A percentile compares a stretch with the other conserved stretches of the same genome.
These are phyloP conservation scores for Penicillium cosmopolitanum DNA, from an alignment of 495 filamentous ascomycete species.

Conservation along the genomic window DNA sequence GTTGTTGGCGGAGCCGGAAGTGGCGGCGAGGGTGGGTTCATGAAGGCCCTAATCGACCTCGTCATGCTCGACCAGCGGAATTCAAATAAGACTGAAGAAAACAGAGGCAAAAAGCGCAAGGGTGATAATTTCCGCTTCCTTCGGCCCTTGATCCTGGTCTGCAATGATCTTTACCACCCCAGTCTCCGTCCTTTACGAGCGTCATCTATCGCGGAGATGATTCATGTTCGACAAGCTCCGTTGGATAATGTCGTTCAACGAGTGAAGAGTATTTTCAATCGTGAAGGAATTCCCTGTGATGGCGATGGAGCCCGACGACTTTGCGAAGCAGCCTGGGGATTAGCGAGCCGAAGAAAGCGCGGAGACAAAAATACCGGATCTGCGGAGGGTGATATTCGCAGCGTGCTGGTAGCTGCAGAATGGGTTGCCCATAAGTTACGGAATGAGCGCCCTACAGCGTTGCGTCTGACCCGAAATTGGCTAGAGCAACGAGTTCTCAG, in stretches of 20 bases:
- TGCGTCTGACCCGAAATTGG: constrained; percentile 74
- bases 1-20: constrained; percentile 78
- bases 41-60: constrained; percentile 92
- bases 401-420: constrained; percentile 91
- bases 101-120: constrained; percentile 59
- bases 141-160: constrained; percentile 88
- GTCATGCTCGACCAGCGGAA: constrained; percentile 86
- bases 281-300: constrained; percentile 84
- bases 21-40: constrained; percentile 80
- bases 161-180: constrained; percentile 96
- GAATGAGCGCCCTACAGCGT: constrained; percentile 43
- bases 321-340: constrained; percentile 93
- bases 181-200: constrained; percentile 82
- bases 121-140: constrained; percentile 83
- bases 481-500: constrained; percentile 77
- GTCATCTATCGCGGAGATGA: constrained; percentile 80
- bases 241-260: constrained; percentile 83
- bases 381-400: constrained; percentile 87
- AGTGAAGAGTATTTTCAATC: constrained; percentile 79
- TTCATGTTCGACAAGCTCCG: constrained; percentile 89
- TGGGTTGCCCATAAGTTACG: constrained; percentile 87
- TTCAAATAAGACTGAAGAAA: constrained; percentile 44
- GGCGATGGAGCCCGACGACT: constrained; percentile 84
- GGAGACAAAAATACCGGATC: constrained; percentile 54
- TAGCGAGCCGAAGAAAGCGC: constrained; percentile 65